Percentiles rank a stretch among this genome's conserved stretches.
These are phyloP conservation scores for Brassica nigra DNA, from an alignment of 345 rosid species.

Conservation along the genomic window DNA sequence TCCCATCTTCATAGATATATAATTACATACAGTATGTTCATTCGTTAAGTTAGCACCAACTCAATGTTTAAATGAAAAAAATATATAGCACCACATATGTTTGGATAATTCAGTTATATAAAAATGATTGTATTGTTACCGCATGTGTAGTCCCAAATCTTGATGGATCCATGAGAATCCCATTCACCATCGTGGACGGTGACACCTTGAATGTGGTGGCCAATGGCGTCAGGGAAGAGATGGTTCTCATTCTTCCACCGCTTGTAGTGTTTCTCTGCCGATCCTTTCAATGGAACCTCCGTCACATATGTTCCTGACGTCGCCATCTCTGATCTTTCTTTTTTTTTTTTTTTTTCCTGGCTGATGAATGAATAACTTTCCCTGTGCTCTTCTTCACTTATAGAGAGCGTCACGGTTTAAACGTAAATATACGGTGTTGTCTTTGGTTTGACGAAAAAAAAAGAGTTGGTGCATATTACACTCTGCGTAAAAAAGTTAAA, in stretches of 20 bases:
- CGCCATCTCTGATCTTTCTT: constrained; percentile 29
- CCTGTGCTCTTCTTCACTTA: constrained; percentile 21
- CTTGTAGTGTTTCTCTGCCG: constrained; percentile 40
- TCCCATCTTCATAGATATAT: constrained; percentile 31
- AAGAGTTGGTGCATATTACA: neutral
- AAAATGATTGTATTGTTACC: constrained; percentile 10
- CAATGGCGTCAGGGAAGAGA: constrained; percentile 40
- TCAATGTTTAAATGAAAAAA: no score
- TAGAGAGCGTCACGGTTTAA: constrained; percentile 17
- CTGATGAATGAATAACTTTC: constrained; percentile 14
- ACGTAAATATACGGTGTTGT: neutral
- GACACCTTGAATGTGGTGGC: constrained; percentile 39
- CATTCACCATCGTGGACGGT: constrained; percentile 41
- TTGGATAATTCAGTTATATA: neutral
- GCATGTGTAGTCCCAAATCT: constrained; percentile 39
- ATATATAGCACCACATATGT: neutral
- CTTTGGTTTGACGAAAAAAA: neutral
- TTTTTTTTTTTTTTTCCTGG: neutral
- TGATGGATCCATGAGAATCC: constrained; percentile 44
- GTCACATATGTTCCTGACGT: constrained; percentile 43
- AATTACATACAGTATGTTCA: neutral
- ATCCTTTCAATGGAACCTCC: constrained; percentile 43
- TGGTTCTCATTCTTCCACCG: constrained; percentile 40
- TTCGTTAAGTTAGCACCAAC: constrained; percentile 4
- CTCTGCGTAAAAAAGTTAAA: neutral